Conservation (phyloP, 2,329 filamentous ascomycete species). For the Chrysoporthe austroafricana region DNA sequence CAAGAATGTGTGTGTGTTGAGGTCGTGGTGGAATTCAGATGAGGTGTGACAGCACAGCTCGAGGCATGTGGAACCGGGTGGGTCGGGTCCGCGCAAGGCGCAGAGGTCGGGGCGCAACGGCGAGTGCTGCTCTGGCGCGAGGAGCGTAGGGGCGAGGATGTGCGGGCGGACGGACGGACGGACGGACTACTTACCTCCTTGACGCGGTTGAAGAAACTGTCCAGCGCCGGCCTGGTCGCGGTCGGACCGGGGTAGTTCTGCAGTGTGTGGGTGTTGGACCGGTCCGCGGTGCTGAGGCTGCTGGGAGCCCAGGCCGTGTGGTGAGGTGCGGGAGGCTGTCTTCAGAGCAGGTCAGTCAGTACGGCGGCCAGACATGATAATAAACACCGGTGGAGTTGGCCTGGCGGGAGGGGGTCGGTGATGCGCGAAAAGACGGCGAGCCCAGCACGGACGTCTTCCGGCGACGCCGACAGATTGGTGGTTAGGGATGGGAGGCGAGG, state of each 20-base stretch:
- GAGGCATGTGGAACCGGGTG: constrained; percentile 25
- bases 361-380: constrained; percentile 13
- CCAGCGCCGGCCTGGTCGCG: constrained; percentile 19
- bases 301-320: constrained; percentile 36
- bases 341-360: constrained; percentile 25
- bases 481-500: constrained; percentile 5
- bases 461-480: constrained; percentile 7
- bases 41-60: constrained; percentile 26
- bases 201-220: constrained; percentile 31
- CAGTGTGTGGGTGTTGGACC: constrained; percentile 33
- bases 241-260: constrained; percentile 31
- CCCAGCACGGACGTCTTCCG: constrained; percentile 17
- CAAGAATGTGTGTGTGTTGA: constrained; percentile 14
- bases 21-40: constrained; percentile 26
- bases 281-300: constrained; percentile 36
- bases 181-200: constrained; percentile 37
- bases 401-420: constrained; percentile 7
- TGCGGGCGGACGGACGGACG: not conserved
- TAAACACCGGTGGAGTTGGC: not conserved
- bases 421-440: constrained; percentile 12
- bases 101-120: constrained; percentile 20
- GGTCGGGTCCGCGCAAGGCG: constrained; percentile 24
- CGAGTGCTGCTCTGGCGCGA: constrained; percentile 8
- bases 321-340: constrained; percentile 37
- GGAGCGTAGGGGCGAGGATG: constrained; percentile 5